Evolutionary conservation across 1,139 yeast genomes (phyloP).

Genomic region (Pichia inconspicua): DNA sequence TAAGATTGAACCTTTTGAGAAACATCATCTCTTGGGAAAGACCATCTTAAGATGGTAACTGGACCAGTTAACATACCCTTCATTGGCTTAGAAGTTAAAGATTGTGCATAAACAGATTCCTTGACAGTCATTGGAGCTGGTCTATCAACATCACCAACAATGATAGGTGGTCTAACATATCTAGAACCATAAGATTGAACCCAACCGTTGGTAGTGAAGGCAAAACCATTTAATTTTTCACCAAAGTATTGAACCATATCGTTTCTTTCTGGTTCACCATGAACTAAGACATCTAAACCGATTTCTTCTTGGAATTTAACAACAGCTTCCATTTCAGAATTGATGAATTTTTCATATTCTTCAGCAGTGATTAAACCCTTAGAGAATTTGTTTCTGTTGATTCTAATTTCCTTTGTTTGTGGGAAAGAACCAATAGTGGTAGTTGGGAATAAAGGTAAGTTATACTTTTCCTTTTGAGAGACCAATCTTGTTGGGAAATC

Average conservation of each 20-base stretch:
- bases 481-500: constrained; percentile 82
- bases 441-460: constrained; percentile 98
- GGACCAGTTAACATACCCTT: constrained; percentile 99
- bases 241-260: constrained; percentile 99
- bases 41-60: constrained; percentile 98
- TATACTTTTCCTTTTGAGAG: constrained; percentile 79
- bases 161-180: constrained; percentile 98
- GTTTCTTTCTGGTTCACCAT: constrained; percentile 99
- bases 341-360: constrained; percentile 92
- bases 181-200: constrained; percentile 99
- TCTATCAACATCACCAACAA: constrained; percentile 98
- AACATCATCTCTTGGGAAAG: constrained; percentile 99
- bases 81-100: constrained; percentile 89
- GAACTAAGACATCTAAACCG: constrained; percentile 95
- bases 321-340: constrained; percentile 91
- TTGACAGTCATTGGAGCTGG: constrained; percentile 98
- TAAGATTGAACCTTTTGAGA: constrained; percentile 91
- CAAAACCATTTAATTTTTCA: constrained; percentile 96
- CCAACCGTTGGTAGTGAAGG: constrained; percentile 99
- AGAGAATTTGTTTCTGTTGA: constrained; percentile 95
- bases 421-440: constrained; percentile 99
- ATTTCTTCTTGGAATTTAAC: constrained; percentile 98
- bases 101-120: constrained; percentile 98
- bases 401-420: constrained; percentile 97
- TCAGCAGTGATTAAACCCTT: constrained; percentile 94